Evolutionary conservation across 805 yeast species (phyloP).

Genomic region (Wickerhamomyces sydowiorum): DNA sequence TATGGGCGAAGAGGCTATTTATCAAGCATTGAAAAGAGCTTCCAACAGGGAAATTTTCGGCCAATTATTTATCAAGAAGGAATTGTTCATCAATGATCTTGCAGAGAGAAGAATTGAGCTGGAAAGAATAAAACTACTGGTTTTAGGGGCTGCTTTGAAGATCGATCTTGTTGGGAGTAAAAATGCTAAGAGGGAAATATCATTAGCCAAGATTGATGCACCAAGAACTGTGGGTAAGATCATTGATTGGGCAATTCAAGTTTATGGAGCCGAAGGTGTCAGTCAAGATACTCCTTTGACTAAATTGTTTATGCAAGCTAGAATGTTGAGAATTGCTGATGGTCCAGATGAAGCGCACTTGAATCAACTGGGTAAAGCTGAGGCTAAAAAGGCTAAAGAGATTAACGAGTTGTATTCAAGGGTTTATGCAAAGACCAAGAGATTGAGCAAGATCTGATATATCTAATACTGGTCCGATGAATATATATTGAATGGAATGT

Average conservation of each 20-base stretch:
- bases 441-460: constrained; percentile 13
- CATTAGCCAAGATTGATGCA: constrained; percentile 58
- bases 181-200: constrained; percentile 48
- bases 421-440: constrained; percentile 12
- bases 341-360: constrained; percentile 68
- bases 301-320: constrained; percentile 40
- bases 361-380: constrained; percentile 47
- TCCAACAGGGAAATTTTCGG: constrained; percentile 49
- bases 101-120: constrained; percentile 51
- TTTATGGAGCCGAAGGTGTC: constrained; percentile 61
- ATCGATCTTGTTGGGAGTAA: constrained; percentile 51
- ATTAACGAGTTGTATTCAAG: constrained; percentile 29
- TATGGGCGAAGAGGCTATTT: constrained; percentile 50
- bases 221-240: constrained; percentile 49
- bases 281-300: constrained; percentile 58
- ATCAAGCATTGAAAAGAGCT: constrained; percentile 44
- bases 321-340: constrained; percentile 60
- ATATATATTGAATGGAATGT: not conserved
- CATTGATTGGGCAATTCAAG: constrained; percentile 58
- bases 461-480: constrained; percentile 2
- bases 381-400: constrained; percentile 31
- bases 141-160: constrained; percentile 54
- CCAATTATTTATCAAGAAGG: constrained; percentile 41
- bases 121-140: constrained; percentile 47
- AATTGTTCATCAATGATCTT: constrained; percentile 40